A percentile compares a stretch with the other conserved stretches of the same genome.
Evolutionary conservation across 1,284 basidiomycete genomes (phyloP).

Genomic region (Singerocomus inundabilis): DNA sequence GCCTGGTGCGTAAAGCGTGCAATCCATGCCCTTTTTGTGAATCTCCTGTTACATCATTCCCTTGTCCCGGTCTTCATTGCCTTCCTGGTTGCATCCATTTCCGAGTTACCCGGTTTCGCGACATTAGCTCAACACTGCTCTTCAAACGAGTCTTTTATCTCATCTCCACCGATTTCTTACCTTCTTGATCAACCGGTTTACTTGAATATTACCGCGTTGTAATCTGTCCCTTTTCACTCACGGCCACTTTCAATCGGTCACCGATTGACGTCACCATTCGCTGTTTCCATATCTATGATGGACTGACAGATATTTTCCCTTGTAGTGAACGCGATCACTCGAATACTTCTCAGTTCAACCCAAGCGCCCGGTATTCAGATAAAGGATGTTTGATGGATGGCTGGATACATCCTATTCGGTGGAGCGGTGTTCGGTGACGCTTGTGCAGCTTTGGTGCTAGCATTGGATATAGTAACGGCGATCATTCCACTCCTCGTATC

Average conservation of each 20-base stretch:
- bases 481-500: constrained; percentile 10
- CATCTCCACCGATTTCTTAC: background rate
- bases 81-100: background rate
- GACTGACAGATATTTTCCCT: constrained; percentile 14
- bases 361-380: constrained; percentile 85
- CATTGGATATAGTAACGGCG: constrained; percentile 22
- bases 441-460: constrained; percentile 24
- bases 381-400: constrained; percentile 30
- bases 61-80: background rate
- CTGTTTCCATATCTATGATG: constrained; percentile 3
- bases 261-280: constrained; percentile 14
- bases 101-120: constrained; percentile 1
- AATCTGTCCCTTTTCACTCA: constrained; percentile 5
- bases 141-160: background rate
- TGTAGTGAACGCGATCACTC: constrained; percentile 66
- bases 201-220: background rate
- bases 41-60: background rate
- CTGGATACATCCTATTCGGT: background rate
- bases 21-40: background rate
- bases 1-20: constrained; percentile 35
- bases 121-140: background rate
- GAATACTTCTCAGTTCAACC: constrained; percentile 80
- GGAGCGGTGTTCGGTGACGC: constrained; percentile 8
- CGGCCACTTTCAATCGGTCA: constrained; percentile 2
- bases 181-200: background rate